A percentile compares a stretch with the other conserved stretches of the same genome.
These are phyloP conservation scores for Ceratocystis colombiana DNA, from an alignment of 2,329 filamentous ascomycete species.

Conservation along the genomic window DNA sequence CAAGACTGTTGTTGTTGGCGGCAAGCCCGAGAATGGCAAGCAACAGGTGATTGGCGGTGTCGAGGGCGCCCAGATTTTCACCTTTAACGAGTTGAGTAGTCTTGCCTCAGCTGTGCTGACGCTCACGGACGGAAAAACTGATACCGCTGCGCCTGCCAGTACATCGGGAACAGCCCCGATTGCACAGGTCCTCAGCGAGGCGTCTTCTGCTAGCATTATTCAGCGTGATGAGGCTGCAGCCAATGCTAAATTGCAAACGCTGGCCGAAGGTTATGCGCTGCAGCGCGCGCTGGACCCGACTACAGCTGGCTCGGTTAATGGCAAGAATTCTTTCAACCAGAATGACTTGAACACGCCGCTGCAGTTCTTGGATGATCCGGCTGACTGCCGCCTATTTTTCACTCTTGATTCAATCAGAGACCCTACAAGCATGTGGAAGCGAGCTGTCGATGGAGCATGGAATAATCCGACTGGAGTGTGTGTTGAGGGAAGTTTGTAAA, in stretches of 20 bases:
- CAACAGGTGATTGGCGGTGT: slow-evolving; percentile 59
- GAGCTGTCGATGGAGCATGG: slow-evolving; percentile 36
- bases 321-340: slow-evolving; percentile 28
- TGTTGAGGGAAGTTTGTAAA: slow-evolving; percentile 7
- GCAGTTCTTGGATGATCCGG: slow-evolving; percentile 52
- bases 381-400: slow-evolving; percentile 52
- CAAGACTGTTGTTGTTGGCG: slow-evolving; percentile 45
- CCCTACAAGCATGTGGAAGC: slow-evolving; percentile 44
- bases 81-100: slow-evolving; percentile 30
- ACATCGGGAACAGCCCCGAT: neutral
- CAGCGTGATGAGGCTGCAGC: slow-evolving; percentile 21
- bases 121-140: slow-evolving; percentile 27
- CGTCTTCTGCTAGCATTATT: neutral
- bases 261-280: slow-evolving; percentile 33
- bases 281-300: slow-evolving; percentile 28
- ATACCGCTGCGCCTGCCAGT: neutral
- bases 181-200: neutral
- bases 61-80: slow-evolving; percentile 32
- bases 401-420: slow-evolving; percentile 44
- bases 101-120: slow-evolving; percentile 30
- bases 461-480: slow-evolving; percentile 26
- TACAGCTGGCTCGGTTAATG: slow-evolving; percentile 29
- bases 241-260: slow-evolving; percentile 29
- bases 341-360: slow-evolving; percentile 33
- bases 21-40: slow-evolving; percentile 42